Evolutionary conservation across 2,329 filamentous ascomycete species (phyloP), one percentile per base, ranked within the genome.

Genomic region (Helicocarpus griseus): DNA sequence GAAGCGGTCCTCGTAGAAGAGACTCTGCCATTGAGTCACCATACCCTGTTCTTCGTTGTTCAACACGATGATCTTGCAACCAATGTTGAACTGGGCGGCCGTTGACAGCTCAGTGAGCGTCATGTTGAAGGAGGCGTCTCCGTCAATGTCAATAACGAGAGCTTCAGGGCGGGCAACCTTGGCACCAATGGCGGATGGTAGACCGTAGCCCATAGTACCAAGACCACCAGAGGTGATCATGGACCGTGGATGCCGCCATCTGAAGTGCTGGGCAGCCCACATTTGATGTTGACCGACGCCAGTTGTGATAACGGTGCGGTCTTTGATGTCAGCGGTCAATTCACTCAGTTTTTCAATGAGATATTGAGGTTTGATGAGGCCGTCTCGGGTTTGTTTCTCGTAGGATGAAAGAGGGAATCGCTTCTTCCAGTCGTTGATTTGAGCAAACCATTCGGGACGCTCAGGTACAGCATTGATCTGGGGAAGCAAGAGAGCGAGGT

Each of bases 41-140:
- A 97, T 97, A 50, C 91, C 91, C 73, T 96, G 91, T 72, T 97
- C 89, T 70, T 95, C 89, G 70, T 95, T 98, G 77, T 97, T 97
- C 51, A 98, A 72, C 24, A 97, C 78, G 61, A 97, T 89, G 54
- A 97, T 79, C 79, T 97, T 97, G 70, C 95, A 85, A 58, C 87
- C 90, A 68, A 97, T 96, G 74, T 93, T 87, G 77, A 97, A 97
- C 73, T 98, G 90, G 7, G 87, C 82, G 39, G 90, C 90, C 1
- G 91, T 96, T 43, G 86, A 87, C 49, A 98, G 82, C 74, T 98
- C 93, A 1, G 91, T 96, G 54, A 96, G 78, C 5, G 93, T 97
- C 93, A 98, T 97, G 78, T 89, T 88, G 77, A 98, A 97, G 3
- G 90, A 96, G n/a, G 91, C 93, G 68, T 97, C 93, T 56, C 93